phyloP scores from a whole-genome alignment of 2,329 filamentous ascomycete genomes.

The Clarireedia sp. region DNA sequence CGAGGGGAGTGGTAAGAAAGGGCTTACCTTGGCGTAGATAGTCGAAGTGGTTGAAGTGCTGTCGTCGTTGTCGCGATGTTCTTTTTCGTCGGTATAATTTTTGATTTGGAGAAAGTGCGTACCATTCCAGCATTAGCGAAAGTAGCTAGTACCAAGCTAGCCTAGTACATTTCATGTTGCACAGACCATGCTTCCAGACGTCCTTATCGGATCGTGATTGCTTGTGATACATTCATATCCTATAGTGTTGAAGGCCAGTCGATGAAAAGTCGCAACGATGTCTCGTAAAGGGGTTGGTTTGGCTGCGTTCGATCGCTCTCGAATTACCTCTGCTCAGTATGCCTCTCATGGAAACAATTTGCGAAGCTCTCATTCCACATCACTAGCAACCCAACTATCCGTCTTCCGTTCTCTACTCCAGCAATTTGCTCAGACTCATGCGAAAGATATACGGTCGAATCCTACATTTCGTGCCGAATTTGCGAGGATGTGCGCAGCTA shows the following conservation, averaged over 20 bases:
- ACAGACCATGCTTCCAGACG: background rate
- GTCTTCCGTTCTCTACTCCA: constrained; percentile 94
- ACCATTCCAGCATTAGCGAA: constrained; percentile 9
- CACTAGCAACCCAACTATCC: constrained; percentile 84
- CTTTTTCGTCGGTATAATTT: constrained; percentile 4
- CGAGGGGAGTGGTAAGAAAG: background rate
- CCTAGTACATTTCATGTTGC: background rate
- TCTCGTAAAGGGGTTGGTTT: constrained; percentile 81
- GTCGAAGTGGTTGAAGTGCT: constrained; percentile 11
- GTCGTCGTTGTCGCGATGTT: constrained; percentile 12
- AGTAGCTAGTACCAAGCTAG: background rate
- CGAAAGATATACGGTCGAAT: constrained; percentile 91
- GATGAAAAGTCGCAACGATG: constrained; percentile 34
- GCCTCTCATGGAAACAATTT: constrained; percentile 81
- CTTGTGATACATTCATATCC: background rate
- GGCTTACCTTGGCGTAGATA: constrained; percentile 10
- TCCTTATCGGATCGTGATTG: constrained; percentile 3
- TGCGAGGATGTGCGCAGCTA: constrained; percentile 94
- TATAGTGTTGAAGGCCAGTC: background rate
- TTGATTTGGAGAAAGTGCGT: constrained; percentile 11
- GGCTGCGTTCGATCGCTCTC: constrained; percentile 79
- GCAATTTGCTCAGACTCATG: constrained; percentile 91
- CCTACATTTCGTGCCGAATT: constrained; percentile 94
- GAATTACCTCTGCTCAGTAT: constrained; percentile 80
- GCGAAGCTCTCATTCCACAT: constrained; percentile 75